Conservation (phyloP, 2,329 filamentous ascomycete species). For the Aspergillus ustus region DNA sequence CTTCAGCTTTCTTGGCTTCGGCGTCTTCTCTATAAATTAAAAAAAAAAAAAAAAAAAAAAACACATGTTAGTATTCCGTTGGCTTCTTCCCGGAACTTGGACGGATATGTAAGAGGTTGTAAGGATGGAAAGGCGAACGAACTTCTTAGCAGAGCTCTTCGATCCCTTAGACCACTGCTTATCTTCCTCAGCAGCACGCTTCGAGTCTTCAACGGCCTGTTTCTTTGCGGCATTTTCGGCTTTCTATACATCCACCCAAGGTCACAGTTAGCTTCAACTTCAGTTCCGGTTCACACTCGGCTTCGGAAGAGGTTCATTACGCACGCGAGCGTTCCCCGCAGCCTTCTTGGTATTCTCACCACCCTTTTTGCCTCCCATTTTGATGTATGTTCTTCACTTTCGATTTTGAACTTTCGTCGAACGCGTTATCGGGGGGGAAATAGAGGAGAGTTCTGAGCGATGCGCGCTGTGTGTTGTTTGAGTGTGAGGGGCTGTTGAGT, state of each 20-base stretch:
- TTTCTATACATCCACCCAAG: slow-evolving; percentile 61
- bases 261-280: neutral
- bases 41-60: neutral
- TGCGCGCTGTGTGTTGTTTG: too few relatives aligned
- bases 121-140: slow-evolving; percentile 40
- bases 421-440: neutral
- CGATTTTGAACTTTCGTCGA: neutral
- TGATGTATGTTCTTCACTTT: slow-evolving; percentile 20
- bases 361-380: slow-evolving; percentile 73
- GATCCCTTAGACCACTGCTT: slow-evolving; percentile 82
- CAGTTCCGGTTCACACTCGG: neutral
- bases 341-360: slow-evolving; percentile 87
- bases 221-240: slow-evolving; percentile 84
- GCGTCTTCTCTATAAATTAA: slow-evolving; percentile 72
- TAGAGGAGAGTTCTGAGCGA: neutral
- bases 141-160: slow-evolving; percentile 89
- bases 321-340: slow-evolving; percentile 73
- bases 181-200: slow-evolving; percentile 69
- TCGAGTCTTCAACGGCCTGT: slow-evolving; percentile 70
- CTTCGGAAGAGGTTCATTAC: slow-evolving; percentile 20
- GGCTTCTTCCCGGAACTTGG: too few relatives aligned
- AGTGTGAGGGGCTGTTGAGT: slow-evolving; percentile 9
- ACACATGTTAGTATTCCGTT: slow-evolving; percentile 1
- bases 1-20: slow-evolving; percentile 80
- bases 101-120: neutral